Base-by-base conservation (phyloP, 495 filamentous ascomycete species). In the Penicillium desertorum region DNA sequence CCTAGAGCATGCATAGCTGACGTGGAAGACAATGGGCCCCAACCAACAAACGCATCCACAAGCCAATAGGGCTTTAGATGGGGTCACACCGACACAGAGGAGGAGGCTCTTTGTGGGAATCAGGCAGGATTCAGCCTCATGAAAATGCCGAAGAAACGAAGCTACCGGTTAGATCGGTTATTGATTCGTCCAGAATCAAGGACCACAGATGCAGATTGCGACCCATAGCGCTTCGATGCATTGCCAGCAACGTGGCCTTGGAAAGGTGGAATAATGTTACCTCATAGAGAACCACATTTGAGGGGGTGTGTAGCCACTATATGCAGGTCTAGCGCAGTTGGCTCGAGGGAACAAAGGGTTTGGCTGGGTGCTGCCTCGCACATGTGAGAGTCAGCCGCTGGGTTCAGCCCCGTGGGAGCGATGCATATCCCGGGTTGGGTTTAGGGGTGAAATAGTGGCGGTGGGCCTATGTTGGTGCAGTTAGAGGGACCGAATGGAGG, bases 391-490 rank as follows among this genome's bases (percentile, higher is more conserved):
- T 34, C 39, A 30, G 51, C 37, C 50, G 23, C 37, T 19, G 3
- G 2, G 1, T 32, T 32, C 51, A 44, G 39, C 39, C 39, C 45
- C 27, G 16, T 20, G 4, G 7, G 36, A 39, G 16, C n/a, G 49
- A 20, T 3, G 17, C 17, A 23, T 36, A 32, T 39, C 16, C 46
- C 7, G 4, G 5, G 34, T 39, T 46, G 29, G 50, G 50, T 4
- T 36, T 34, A 25, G 4, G 23, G 37, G 37, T 23, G 11, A 43
- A 32, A n/a, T 20, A 16, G 16, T 5, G 34, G 12, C 5, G 37
- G n/a, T 20, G 23, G 51, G 51, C n/a, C 51, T 16, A 25, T 53
- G n/a, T 32, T 43, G n/a, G 25, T 43, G 25, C 25, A 53, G 50
- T 27, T n/a, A n/a, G 14, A 16, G 20, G 10, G 17, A 45, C 30